Conservation (phyloP, 176 grass and related monocot species). For the Cenchrus fungigraminus region DNA sequence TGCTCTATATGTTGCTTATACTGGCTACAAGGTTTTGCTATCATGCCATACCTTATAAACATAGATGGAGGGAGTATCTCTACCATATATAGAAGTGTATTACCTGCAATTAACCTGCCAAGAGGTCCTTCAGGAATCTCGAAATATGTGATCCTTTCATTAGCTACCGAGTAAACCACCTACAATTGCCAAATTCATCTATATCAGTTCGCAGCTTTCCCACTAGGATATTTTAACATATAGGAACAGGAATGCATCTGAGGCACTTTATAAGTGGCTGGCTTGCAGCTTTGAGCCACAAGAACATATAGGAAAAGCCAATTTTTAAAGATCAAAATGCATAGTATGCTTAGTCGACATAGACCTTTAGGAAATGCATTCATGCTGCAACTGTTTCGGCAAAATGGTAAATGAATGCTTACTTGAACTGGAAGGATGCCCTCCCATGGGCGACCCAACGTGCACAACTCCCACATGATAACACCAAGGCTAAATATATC, state of each 20-base stretch:
- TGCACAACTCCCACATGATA: slow-evolving; percentile 99
- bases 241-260: slow-evolving; percentile 3
- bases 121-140: slow-evolving; percentile 96
- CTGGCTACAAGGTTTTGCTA: too few relatives aligned
- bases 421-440: slow-evolving; percentile 91
- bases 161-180: slow-evolving; percentile 89
- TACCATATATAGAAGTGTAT: neutral
- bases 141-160: slow-evolving; percentile 66
- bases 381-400: too few relatives aligned
- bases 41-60: too few relatives aligned
- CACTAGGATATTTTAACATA: slow-evolving; percentile 10
- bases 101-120: slow-evolving; percentile 95
- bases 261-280: neutral
- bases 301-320: neutral
- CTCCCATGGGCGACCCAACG: slow-evolving; percentile 92
- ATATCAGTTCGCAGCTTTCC: slow-evolving; percentile 24
- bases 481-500: slow-evolving; percentile 99
- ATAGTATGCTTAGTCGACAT: slow-evolving; percentile 15
- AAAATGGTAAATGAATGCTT: slow-evolving; percentile 30
- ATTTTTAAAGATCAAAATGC: neutral
- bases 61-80: neutral
- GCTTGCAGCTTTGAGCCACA: neutral
- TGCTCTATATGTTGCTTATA: too few relatives aligned
- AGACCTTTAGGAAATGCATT: neutral
- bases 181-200: slow-evolving; percentile 39